Evolutionary conservation across 2,329 filamentous ascomycete genomes (phyloP).

Genomic region (Paracoccidioides brasiliensis): DNA sequence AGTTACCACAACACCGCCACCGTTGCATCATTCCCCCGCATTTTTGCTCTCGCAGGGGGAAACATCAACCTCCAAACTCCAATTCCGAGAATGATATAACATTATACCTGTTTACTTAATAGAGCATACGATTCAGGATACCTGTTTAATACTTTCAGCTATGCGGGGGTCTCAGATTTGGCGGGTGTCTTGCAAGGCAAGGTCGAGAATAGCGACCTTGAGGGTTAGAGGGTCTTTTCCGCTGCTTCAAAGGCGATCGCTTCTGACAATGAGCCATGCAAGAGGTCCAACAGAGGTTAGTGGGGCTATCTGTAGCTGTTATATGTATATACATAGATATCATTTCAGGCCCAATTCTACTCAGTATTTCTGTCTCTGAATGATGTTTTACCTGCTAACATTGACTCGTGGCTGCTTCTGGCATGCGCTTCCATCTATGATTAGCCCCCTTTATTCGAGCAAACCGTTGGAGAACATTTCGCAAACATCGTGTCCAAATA

Average conservation of each 20-base stretch:
- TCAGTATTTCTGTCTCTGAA: not conserved
- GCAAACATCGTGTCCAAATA: constrained; percentile 28
- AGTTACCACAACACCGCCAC: not conserved
- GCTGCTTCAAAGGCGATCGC: constrained; percentile 8
- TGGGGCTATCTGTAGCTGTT: constrained; percentile 14
- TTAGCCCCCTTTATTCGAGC: constrained; percentile 35
- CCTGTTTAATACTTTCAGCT: not conserved
- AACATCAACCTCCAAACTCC: not conserved
- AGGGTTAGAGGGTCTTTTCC: not conserved
- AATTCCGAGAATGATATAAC: not conserved
- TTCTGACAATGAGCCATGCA: constrained; percentile 20
- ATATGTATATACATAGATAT: constrained; percentile 2
- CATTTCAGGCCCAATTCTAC: constrained; percentile 7
- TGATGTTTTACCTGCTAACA: not conserved
- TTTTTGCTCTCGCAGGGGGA: not conserved
- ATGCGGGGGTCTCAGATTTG: constrained; percentile 1
- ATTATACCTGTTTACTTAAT: not conserved
- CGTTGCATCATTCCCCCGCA: not conserved
- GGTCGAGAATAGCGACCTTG: not conserved
- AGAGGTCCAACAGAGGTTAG: constrained; percentile 21
- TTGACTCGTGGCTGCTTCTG: not conserved
- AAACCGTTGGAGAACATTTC: constrained; percentile 36
- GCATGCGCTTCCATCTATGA: not conserved
- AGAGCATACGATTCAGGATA: not conserved
- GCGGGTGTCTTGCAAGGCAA: not conserved